Conservation (phyloP, 2,329 filamentous ascomycete genomes). For the Curvularia sp. region DNA sequence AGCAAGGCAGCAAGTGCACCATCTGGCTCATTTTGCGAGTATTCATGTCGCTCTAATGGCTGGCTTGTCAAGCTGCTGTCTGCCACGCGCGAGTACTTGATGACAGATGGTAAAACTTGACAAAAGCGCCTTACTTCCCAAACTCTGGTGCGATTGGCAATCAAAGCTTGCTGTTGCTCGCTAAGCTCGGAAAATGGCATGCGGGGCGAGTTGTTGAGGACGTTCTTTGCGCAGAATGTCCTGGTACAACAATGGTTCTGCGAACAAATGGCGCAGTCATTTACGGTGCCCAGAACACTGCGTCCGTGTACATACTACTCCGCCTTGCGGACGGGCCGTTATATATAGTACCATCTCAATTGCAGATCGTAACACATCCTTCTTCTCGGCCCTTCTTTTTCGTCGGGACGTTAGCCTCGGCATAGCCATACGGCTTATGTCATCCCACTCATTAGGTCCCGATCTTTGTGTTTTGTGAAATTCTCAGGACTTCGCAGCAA, state of each 20-base stretch:
- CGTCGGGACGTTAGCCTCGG: not conserved
- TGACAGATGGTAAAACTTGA: conserved; percentile 14
- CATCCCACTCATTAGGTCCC: not conserved
- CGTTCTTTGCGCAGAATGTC: not conserved
- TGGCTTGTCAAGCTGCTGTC: conserved; percentile 5
- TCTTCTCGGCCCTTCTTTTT: not conserved
- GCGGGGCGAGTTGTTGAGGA: conserved; percentile 2
- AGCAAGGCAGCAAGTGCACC: conserved; percentile 15
- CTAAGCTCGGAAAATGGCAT: conserved; percentile 14
- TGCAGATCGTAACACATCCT: not conserved
- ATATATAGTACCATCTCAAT: not conserved
- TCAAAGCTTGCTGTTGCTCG: conserved; percentile 13
- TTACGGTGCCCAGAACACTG: not conserved
- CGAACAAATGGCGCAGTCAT: conserved; percentile 1
- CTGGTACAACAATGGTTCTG: conserved; percentile 1
- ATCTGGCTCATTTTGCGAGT: conserved; percentile 4
- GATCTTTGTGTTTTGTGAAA: not conserved
- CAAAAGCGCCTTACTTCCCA: conserved; percentile 18
- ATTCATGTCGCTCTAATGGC: conserved; percentile 3
- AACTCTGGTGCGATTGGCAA: conserved; percentile 12
- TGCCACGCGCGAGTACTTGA: conserved; percentile 9
- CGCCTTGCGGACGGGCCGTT: not conserved
- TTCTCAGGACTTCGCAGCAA: not conserved
- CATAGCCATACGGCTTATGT: not conserved
- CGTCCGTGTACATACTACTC: not conserved